Conservation (phyloP, 148 eudicot genomes). For the Tetragonia tetragonoides region DNA sequence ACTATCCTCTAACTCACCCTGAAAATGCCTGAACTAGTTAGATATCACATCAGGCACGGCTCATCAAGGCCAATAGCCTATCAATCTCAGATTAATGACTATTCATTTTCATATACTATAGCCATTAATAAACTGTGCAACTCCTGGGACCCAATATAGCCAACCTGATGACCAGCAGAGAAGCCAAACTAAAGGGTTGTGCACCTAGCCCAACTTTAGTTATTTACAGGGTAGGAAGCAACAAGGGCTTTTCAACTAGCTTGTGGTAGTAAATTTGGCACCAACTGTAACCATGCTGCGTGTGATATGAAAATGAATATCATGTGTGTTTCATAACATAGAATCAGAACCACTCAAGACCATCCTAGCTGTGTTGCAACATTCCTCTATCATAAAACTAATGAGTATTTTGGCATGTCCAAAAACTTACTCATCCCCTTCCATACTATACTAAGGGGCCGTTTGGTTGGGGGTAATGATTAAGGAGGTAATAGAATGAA, state of each 20-base stretch:
- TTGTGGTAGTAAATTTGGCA: not conserved
- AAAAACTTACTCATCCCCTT: not conserved
- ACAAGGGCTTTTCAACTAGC: not conserved
- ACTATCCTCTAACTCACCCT: not conserved
- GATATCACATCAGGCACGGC: not conserved
- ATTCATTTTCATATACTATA: not conserved
- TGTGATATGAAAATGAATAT: too few species aligned
- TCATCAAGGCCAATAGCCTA: not conserved
- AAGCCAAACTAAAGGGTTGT: not conserved
- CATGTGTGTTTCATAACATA: too few species aligned
- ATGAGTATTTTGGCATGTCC: too few species aligned
- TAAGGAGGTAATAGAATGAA: too few species aligned
- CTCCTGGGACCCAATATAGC: not conserved
- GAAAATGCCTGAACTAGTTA: not conserved
- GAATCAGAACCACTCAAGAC: too few species aligned
- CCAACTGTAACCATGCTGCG: too few species aligned
- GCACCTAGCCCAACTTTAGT: not conserved
- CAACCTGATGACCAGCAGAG: not conserved
- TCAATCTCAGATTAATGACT: not conserved
- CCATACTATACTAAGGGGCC: not conserved
- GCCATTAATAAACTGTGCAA: not conserved
- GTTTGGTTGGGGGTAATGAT: too few species aligned
- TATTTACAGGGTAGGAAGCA: not conserved
- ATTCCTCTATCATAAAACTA: too few species aligned
- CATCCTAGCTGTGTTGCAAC: too few species aligned